Base-by-base conservation (phyloP, 495 filamentous ascomycete genomes). In the Penicillium angulare region DNA sequence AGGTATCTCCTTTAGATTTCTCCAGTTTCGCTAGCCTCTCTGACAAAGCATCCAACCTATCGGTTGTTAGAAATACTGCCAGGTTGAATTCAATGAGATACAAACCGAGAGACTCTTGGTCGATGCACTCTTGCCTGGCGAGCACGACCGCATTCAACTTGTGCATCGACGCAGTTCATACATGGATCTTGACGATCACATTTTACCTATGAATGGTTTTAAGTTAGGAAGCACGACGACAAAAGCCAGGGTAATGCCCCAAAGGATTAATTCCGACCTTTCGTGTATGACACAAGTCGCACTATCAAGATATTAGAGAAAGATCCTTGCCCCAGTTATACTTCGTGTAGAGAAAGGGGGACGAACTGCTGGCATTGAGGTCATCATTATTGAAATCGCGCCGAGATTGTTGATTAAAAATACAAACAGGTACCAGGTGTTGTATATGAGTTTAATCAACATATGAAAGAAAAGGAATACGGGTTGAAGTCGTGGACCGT, bases 181-280 rank as follows among this genome's bases (percentile, higher is more conserved):
- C 64, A 67, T 39, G 62, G 64, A 40, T 60, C 47, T 24, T 61
- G 52, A 6, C 64, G 59, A 49, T 67, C 64, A 23, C 64, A 67
- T 57, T 65, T 67, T 8, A 65, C 56, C 62, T 67, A 34, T n/a
- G 29, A 16, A 15, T n/a, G n/a, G 5, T 5, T 38, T 29, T 12
- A 1, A 20, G 24, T 50, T 20, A 38, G 52, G 26, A 32, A 18
- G 16, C 8, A 23, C 8, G 13, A 20, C 3, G 21, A 7, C 5
- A 18, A 20, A 27, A 31, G 7, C 38, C 3, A 38, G 5, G 4
- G 3, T 16, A 13, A 46, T n/a, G n/a, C n/a, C n/a, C n/a, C n/a
- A n/a, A n/a, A n/a, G n/a, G n/a, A n/a, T n/a, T n/a, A 35, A 22
- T 16, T 49, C 47, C 39, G 21, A 65, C 64, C 56, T 67, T 67